These are phyloP conservation scores for Neurospora hispaniola DNA, from an alignment of 495 filamentous ascomycete species.

Conservation along the genomic window DNA sequence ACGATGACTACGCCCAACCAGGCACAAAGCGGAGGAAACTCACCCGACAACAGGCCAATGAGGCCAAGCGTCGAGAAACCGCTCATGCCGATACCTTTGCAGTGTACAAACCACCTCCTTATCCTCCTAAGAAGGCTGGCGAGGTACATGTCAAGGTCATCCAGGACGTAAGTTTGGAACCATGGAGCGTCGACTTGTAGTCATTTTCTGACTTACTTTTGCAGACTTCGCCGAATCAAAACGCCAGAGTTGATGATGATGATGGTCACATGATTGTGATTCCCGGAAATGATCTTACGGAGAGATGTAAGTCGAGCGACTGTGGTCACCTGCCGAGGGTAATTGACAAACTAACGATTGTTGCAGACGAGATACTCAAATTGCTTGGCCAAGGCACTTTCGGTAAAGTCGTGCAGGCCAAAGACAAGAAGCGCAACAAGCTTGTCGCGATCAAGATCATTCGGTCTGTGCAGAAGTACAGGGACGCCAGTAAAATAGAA, in stretches of 20 bases:
- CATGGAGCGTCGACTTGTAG: not conserved
- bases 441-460: constrained; percentile 96
- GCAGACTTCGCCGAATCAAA: constrained; percentile 45
- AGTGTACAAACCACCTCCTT: constrained; percentile 74
- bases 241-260: constrained; percentile 67
- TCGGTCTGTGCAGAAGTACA: constrained; percentile 93
- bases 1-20: constrained; percentile 45
- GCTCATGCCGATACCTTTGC: constrained; percentile 58
- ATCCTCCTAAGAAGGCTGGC: constrained; percentile 80
- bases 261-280: constrained; percentile 94
- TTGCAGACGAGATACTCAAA: constrained; percentile 69
- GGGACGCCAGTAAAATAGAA: constrained; percentile 94
- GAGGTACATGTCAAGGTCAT: constrained; percentile 80
- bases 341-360: constrained; percentile 1
- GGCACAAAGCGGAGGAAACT: constrained; percentile 79
- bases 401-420: constrained; percentile 92
- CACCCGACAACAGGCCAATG: constrained; percentile 67
- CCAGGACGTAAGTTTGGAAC: constrained; percentile 58
- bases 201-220: not conserved
- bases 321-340: not conserved
- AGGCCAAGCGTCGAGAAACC: constrained; percentile 65
- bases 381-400: constrained; percentile 95
- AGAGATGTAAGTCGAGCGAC: constrained; percentile 63
- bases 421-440: constrained; percentile 60
- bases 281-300: constrained; percentile 70